A percentile compares a stretch with the other conserved stretches of the same genome.
Evolutionary conservation across 305 asterid species (phyloP).

Genomic region (Coffea humblotiana): DNA sequence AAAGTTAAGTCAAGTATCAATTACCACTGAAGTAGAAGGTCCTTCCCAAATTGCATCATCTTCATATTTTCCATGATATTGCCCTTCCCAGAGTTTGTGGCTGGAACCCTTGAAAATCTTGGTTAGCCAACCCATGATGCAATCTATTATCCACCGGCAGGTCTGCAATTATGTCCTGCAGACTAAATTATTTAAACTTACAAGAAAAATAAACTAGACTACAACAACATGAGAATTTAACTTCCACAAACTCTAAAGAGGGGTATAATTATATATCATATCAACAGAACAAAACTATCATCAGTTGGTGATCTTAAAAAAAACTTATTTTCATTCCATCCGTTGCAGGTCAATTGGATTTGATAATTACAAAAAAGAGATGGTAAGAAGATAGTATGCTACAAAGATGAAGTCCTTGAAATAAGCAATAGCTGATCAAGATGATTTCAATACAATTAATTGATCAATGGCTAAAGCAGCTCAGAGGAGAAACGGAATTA

Average conservation of each 20-base stretch:
- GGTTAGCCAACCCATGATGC: conserved; percentile 82
- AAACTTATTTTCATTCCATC: background rate
- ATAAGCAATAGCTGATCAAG: background rate
- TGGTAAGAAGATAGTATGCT: background rate
- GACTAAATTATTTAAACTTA: conserved; percentile 15
- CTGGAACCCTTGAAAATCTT: conserved; percentile 67
- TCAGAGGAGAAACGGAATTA: background rate
- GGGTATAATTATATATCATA: background rate
- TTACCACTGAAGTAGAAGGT: conserved; percentile 54
- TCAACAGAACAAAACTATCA: background rate
- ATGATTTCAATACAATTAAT: background rate
- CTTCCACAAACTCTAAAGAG: conserved; percentile 3
- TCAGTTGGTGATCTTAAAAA: background rate
- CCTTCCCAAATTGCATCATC: conserved; percentile 63
- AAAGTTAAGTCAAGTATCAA: conserved; percentile 6
- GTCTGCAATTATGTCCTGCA: conserved; percentile 27
- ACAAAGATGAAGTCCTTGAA: background rate
- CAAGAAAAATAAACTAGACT: background rate
- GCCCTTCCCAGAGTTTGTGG: conserved; percentile 67
- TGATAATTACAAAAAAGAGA: background rate
- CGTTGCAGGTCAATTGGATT: background rate
- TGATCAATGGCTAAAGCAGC: background rate
- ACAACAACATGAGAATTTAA: background rate
- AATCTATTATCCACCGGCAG: conserved; percentile 8
- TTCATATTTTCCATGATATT: conserved; percentile 67